A percentile compares a stretch with the other conserved stretches of the same genome.
phyloP scores from a whole-genome alignment of 768 basidiomycete genomes.

The Asterophora parasitica region DNA sequence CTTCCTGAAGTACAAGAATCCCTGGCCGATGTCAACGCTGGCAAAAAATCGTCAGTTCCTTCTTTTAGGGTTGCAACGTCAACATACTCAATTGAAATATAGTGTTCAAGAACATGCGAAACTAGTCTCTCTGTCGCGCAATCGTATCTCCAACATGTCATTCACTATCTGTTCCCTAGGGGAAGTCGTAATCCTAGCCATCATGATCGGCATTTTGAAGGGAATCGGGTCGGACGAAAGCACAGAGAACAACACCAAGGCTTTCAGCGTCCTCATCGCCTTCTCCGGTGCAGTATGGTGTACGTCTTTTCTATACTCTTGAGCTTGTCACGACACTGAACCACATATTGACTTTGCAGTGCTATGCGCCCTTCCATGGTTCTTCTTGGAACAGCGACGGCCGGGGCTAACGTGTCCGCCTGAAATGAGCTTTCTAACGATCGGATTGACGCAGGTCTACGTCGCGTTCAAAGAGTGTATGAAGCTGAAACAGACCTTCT shows the following conservation, averaged over 20 bases:
- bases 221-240: slow-evolving; percentile 56
- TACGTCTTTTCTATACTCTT: slow-evolving; percentile 30
- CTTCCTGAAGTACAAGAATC: slow-evolving; percentile 65
- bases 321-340: background rate
- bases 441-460: slow-evolving; percentile 67
- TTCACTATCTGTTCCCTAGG: slow-evolving; percentile 67
- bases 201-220: slow-evolving; percentile 75
- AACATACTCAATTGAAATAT: background rate
- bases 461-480: slow-evolving; percentile 60
- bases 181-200: slow-evolving; percentile 61
- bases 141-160: slow-evolving; percentile 72
- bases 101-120: slow-evolving; percentile 48
- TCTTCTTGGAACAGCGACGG: slow-evolving; percentile 60
- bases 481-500: slow-evolving; percentile 66
- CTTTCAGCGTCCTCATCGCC: slow-evolving; percentile 73
- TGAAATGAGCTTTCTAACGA: slow-evolving; percentile 49
- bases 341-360: slow-evolving; percentile 32
- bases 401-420: slow-evolving; percentile 59
- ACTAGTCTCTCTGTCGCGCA: slow-evolving; percentile 61
- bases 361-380: slow-evolving; percentile 69
- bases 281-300: slow-evolving; percentile 77
- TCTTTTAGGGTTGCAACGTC: background rate
- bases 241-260: slow-evolving; percentile 68
- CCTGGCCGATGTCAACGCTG: slow-evolving; percentile 30
- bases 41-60: slow-evolving; percentile 41